Evolutionary conservation across 1,139 yeast genomes (phyloP).

Genomic region (Kodamaea derodonti): DNA sequence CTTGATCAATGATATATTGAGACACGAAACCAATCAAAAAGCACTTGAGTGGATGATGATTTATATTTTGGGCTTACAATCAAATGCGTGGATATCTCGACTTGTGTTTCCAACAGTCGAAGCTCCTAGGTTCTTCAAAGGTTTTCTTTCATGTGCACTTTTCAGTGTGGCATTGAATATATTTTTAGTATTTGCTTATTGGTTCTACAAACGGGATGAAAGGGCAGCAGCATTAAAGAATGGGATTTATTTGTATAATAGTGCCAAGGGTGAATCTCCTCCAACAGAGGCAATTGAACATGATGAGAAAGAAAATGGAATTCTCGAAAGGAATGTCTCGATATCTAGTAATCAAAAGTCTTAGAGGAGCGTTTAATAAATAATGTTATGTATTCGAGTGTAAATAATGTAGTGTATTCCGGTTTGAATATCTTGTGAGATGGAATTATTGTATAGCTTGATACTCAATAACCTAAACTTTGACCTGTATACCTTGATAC

Average conservation of each 20-base stretch:
- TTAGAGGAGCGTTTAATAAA: too few relatives aligned
- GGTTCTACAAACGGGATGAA: constrained; percentile 11
- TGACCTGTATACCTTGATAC: too few relatives aligned
- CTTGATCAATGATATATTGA: constrained; percentile 19
- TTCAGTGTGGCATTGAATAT: constrained; percentile 12
- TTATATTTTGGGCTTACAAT: constrained; percentile 24
- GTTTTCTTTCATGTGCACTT: constrained; percentile 14
- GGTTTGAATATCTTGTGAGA: too few relatives aligned
- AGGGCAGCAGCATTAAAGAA: constrained; percentile 7
- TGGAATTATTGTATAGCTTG: too few relatives aligned
- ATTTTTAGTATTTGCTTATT: constrained; percentile 8
- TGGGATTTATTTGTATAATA: constrained; percentile 10
- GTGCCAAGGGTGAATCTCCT: constrained; percentile 7
- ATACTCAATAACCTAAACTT: too few relatives aligned
- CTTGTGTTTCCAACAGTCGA: constrained; percentile 20
- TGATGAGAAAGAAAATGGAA: too few relatives aligned
- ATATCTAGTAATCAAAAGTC: too few relatives aligned
- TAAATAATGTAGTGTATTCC: too few relatives aligned
- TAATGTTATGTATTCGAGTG: too few relatives aligned
- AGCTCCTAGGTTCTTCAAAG: constrained; percentile 16
- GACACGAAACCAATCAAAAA: constrained; percentile 21
- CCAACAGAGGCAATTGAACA: too few relatives aligned
- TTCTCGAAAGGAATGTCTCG: too few relatives aligned
- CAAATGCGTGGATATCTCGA: constrained; percentile 24
- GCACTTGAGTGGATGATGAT: constrained; percentile 24